Conservation (phyloP, 2,329 filamentous ascomycete species). For the Escovopsis sp. region DNA sequence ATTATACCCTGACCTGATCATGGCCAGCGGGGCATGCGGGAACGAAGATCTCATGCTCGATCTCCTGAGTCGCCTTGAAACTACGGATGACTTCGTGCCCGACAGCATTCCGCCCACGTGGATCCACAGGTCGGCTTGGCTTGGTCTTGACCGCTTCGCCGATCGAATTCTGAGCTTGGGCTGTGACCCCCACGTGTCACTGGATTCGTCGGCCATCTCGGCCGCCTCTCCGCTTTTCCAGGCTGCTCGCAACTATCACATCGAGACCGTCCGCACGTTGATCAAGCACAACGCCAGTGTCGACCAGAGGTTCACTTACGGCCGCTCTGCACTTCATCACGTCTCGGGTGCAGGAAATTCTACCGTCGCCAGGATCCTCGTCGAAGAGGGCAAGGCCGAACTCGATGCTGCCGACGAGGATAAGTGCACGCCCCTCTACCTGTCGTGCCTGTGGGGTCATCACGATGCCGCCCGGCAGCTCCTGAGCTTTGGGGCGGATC, state of each 20-base stretch:
- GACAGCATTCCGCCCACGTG: neutral
- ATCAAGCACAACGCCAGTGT: constrained; percentile 4
- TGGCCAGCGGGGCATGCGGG: constrained; percentile 3
- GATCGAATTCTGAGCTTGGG: constrained; percentile 4
- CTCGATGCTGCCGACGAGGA: constrained; percentile 3
- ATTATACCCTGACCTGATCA: constrained; percentile 2
- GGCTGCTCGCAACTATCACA: constrained; percentile 5
- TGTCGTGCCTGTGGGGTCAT: constrained; percentile 5
- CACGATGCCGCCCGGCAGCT: constrained; percentile 2
- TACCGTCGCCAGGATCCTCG: constrained; percentile 4
- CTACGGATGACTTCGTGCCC: neutral
- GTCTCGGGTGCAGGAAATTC: constrained; percentile 3
- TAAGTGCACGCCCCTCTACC: constrained; percentile 3
- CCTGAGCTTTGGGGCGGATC: constrained; percentile 4
- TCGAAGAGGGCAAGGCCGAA: constrained; percentile 4
- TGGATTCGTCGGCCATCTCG: constrained; percentile 1
- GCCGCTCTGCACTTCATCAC: constrained; percentile 3
- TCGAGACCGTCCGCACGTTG: constrained; percentile 1
- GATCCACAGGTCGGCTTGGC: constrained; percentile 4
- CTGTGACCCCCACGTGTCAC: neutral
- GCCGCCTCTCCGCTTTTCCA: constrained; percentile 4
- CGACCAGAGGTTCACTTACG: neutral
- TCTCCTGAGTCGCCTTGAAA: constrained; percentile 4
- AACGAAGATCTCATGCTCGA: constrained; percentile 3
- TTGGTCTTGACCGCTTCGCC: constrained; percentile 4